Percentiles rank a stretch among this genome's conserved stretches.
Conservation (phyloP, 78 protist genomes). For the Protostelium mycophagum region DNA sequence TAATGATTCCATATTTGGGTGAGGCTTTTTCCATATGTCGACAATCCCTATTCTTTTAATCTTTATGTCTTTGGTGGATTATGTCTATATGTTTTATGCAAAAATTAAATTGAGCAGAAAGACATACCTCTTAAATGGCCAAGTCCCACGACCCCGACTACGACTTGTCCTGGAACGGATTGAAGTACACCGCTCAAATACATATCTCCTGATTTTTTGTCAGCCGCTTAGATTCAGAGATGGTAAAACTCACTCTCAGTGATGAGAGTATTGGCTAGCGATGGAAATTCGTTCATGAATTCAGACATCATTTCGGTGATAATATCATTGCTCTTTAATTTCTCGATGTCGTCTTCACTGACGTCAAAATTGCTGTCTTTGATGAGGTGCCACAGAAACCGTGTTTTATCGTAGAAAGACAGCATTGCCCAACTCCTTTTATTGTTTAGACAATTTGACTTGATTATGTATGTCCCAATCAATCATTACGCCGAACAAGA, state of each 20-base stretch:
- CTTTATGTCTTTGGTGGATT: too few species aligned
- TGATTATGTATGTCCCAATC: too few species aligned
- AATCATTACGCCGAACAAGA: neutral
- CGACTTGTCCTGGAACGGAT: neutral
- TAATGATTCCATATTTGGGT: neutral
- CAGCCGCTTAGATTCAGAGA: neutral
- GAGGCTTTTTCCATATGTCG: neutral
- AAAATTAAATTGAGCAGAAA: too few species aligned
- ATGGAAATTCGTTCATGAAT: neutral
- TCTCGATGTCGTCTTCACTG: neutral
- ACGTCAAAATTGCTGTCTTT: neutral
- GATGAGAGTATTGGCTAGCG: neutral
- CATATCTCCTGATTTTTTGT: neutral
- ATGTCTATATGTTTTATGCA: too few species aligned
- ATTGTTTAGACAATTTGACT: neutral
- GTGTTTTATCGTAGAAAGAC: neutral
- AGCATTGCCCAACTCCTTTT: neutral
- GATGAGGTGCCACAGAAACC: neutral
- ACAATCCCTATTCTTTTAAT: too few species aligned
- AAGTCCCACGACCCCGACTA: neutral
- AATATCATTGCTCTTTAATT: neutral
- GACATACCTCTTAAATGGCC: neutral
- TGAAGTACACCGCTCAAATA: neutral
- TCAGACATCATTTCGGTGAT: neutral
- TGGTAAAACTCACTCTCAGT: neutral